Conservation (phyloP, 2,329 filamentous ascomycete species). For the Cryphonectria japonica region DNA sequence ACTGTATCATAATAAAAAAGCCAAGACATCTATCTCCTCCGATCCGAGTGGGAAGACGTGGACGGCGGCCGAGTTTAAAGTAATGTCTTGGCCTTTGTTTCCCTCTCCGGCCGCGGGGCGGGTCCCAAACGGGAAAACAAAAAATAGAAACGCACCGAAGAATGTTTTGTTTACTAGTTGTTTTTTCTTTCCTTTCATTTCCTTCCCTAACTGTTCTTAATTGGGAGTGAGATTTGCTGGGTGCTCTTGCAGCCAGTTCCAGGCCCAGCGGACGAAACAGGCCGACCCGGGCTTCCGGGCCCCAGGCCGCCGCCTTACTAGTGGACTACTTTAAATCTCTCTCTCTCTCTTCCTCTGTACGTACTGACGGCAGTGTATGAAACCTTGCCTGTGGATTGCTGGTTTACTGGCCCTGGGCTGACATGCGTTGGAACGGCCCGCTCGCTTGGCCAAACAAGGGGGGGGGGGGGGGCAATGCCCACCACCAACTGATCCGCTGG, state of each 20-base stretch:
- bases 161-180: not conserved
- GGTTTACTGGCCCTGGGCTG: not conserved
- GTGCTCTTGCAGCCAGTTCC: not conserved
- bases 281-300: constrained; percentile 13
- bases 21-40: not conserved
- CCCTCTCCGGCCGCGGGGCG: not conserved
- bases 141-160: not conserved
- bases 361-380: not conserved
- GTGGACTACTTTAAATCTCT: not conserved
- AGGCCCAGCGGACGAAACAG: constrained; percentile 20
- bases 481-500: not conserved
- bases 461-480: not conserved
- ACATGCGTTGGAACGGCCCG: not conserved
- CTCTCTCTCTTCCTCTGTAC: not conserved
- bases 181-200: not conserved
- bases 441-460: not conserved
- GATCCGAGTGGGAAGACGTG: not conserved
- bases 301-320: not conserved
- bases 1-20: not conserved
- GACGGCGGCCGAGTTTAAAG: constrained; percentile 3
- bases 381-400: not conserved
- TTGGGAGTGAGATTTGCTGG: not conserved
- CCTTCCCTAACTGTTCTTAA: not conserved
- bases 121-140: constrained; percentile 3
- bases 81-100: not conserved